Evolutionary conservation across 495 filamentous ascomycete species (phyloP).

Genomic region (Daldinia childiae): DNA sequence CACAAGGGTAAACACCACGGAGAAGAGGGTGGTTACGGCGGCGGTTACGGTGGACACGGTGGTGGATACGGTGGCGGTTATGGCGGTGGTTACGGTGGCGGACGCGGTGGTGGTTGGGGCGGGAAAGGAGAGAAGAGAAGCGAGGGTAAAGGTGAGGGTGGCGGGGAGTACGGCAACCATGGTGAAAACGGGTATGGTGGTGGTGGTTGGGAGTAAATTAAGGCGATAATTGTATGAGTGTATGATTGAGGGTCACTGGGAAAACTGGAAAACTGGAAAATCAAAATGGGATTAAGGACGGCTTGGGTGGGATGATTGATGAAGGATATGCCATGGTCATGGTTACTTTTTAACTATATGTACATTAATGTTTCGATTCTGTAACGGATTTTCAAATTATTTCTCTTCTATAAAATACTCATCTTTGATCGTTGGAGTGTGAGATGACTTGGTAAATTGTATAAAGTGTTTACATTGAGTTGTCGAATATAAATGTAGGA

Average conservation of each 20-base stretch:
- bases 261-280: not conserved
- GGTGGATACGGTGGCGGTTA: not conserved
- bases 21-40: not conserved
- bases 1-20: no score
- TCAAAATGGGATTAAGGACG: not conserved
- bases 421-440: no score
- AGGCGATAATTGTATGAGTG: not conserved
- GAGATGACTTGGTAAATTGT: no score
- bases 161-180: no score
- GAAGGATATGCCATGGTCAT: not conserved
- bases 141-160: no score
- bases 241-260: not conserved
- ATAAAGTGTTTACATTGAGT: no score
- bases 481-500: no score
- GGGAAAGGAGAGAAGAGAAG: not conserved
- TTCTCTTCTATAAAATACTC: no score
- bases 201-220: not conserved
- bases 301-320: not conserved
- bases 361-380: not conserved
- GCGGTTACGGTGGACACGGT: not conserved
- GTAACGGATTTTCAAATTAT: not conserved
- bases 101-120: not conserved
- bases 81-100: not conserved
- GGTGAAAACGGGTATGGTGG: not conserved
- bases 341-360: not conserved